These are phyloP conservation scores for Sphagnurus paluster DNA, from an alignment of 1,284 basidiomycete species.

Conservation along the genomic window DNA sequence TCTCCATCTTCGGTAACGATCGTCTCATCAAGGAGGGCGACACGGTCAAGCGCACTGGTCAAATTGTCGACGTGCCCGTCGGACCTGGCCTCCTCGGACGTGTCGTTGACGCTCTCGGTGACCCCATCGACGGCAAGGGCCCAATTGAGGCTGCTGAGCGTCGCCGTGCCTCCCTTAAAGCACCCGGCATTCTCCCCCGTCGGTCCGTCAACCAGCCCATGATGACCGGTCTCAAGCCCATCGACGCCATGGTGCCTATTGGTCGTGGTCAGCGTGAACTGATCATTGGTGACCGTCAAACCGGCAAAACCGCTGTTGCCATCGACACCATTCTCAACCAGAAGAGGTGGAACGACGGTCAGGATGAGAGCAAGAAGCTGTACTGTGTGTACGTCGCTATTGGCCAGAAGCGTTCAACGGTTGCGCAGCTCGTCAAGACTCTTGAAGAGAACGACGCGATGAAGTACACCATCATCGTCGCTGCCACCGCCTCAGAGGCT, in stretches of 20 bases:
- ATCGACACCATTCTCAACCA: slow-evolving; percentile 99
- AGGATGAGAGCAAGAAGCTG: slow-evolving; percentile 96
- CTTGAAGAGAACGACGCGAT: slow-evolving; percentile 99
- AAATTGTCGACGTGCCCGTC: slow-evolving; percentile 99
- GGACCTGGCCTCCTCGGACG: slow-evolving; percentile 95
- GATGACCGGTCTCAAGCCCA: slow-evolving; percentile 99
- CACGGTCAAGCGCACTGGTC: slow-evolving; percentile 99
- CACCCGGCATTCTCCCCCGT: slow-evolving; percentile 98
- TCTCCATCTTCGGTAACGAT: slow-evolving; percentile 99
- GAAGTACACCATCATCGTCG: slow-evolving; percentile 99
- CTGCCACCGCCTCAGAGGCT: slow-evolving; percentile 98
- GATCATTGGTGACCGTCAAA: slow-evolving; percentile 99
- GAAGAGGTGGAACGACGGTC: slow-evolving; percentile 98
- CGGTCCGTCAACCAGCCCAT: slow-evolving; percentile 99
- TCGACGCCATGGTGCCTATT: slow-evolving; percentile 99
- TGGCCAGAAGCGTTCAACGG: slow-evolving; percentile 99
- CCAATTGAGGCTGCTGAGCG: slow-evolving; percentile 93
- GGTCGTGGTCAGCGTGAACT: slow-evolving; percentile 99
- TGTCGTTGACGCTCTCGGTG: slow-evolving; percentile 98
- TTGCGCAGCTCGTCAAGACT: slow-evolving; percentile 98
- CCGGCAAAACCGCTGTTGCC: slow-evolving; percentile 98
- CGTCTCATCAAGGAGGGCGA: slow-evolving; percentile 99
- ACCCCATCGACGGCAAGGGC: slow-evolving; percentile 99
- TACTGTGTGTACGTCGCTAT: slow-evolving; percentile 99
- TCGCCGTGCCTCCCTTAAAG: slow-evolving; percentile 96